phyloP scores from a whole-genome alignment of 139 green algal genomes.

The Zygnema circumcarinatum region DNA sequence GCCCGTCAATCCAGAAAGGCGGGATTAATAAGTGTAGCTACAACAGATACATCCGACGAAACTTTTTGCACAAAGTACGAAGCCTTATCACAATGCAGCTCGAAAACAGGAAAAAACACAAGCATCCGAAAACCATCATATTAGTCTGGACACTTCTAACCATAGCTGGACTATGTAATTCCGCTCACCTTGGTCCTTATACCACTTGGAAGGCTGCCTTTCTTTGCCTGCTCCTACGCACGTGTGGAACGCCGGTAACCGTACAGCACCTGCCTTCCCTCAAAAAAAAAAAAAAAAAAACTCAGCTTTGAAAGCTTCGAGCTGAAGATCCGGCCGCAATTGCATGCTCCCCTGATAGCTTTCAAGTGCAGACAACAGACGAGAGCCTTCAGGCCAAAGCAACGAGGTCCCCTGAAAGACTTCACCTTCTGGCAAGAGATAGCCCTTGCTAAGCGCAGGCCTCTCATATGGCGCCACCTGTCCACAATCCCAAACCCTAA shows the following conservation, averaged over 20 bases:
- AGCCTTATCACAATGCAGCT: no score
- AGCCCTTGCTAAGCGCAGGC: conserved; percentile 88
- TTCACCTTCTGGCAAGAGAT: conserved; percentile 71
- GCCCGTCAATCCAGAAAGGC: no score
- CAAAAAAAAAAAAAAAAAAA: neutral
- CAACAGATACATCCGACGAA: no score
- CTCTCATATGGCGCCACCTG: conserved; percentile 80
- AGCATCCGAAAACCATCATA: no score
- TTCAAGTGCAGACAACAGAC: no score
- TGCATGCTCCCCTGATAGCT: neutral
- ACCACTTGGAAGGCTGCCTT: conserved; percentile 81
- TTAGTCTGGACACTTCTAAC: no score
- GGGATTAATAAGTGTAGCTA: no score
- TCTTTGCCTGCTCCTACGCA: conserved; percentile 86
- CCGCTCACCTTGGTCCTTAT: conserved; percentile 70
- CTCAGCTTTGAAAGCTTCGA: neutral
- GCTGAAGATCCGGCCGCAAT: neutral
- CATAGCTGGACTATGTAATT: neutral
- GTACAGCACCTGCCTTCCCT: conserved; percentile 62
- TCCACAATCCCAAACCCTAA: neutral
- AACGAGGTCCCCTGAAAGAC: no score
- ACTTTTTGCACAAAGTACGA: no score
- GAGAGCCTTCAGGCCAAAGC: no score
- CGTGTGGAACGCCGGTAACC: conserved; percentile 92
- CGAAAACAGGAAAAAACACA: no score